phyloP scores from a whole-genome alignment of 73 alveolate genomes.

The Tetrahymena malaccensis region DNA sequence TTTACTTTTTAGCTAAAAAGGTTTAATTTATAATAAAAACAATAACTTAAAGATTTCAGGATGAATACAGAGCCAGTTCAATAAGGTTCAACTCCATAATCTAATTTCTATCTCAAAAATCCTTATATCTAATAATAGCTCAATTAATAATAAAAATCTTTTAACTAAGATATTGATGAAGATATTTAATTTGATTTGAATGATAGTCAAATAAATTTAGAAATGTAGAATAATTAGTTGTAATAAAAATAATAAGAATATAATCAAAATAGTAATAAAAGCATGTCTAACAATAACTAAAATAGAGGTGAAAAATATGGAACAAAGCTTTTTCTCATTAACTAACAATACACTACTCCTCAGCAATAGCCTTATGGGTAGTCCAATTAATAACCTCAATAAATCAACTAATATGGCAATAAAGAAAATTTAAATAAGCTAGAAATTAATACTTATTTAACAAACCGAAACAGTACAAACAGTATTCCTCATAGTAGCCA shows the following conservation, averaged over 20 bases:
- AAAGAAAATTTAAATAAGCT: neutral
- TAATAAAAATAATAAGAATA: neutral
- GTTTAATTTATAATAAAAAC: no score
- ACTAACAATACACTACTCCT: neutral
- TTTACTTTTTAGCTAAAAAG: neutral
- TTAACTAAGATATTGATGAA: neutral
- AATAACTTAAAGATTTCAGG: neutral
- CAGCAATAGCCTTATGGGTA: neutral
- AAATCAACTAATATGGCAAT: neutral
- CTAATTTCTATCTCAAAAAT: neutral
- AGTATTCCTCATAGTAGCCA: neutral
- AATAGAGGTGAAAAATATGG: neutral
- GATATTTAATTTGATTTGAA: neutral
- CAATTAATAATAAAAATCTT: neutral
- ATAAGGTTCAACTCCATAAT: neutral
- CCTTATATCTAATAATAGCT: neutral
- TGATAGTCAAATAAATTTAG: neutral
- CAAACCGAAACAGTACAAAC: neutral
- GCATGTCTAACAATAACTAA: neutral
- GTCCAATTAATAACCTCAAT: neutral
- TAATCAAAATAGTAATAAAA: neutral
- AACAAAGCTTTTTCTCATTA: neutral
- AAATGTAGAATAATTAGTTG: neutral
- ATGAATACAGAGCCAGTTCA: neutral
- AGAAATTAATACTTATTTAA: neutral